Conservation (phyloP, 2,329 filamentous ascomycete genomes). For the Fusarium acutatum region DNA sequence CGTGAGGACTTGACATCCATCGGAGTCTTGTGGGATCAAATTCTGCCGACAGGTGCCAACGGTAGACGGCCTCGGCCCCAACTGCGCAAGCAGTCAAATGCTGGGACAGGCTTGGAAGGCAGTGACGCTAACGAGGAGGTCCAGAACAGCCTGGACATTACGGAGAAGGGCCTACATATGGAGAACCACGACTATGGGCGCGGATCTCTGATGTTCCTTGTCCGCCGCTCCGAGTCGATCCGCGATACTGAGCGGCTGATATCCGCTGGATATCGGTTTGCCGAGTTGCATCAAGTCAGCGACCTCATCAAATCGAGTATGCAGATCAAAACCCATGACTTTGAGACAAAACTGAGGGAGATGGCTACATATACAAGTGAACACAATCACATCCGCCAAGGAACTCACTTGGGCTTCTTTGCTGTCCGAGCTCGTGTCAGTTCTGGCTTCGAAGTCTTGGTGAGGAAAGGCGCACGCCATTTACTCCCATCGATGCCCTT, state of each 20-base stretch:
- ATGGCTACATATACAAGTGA: constrained; percentile 69
- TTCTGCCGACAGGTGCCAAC: constrained; percentile 69
- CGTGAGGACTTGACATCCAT: constrained; percentile 69
- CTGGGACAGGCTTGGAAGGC: constrained; percentile 15
- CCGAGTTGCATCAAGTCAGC: constrained; percentile 72
- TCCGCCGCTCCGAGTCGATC: constrained; percentile 66
- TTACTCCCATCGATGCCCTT: constrained; percentile 68
- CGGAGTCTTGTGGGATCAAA: constrained; percentile 79
- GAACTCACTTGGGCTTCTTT: constrained; percentile 67
- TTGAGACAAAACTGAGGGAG: constrained; percentile 67
- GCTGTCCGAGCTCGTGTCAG: constrained; percentile 62
- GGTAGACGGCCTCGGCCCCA: constrained; percentile 31
- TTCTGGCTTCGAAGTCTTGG: constrained; percentile 70
- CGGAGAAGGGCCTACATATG: constrained; percentile 51
- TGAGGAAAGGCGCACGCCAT: constrained; percentile 63
- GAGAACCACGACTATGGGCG: constrained; percentile 61
- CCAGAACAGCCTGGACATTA: constrained; percentile 45
- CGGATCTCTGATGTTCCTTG: constrained; percentile 83
- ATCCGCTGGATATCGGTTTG: constrained; percentile 81
- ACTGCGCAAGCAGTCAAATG: constrained; percentile 24
- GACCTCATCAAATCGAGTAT: constrained; percentile 75
- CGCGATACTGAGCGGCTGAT: constrained; percentile 71
- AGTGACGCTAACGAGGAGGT: constrained; percentile 25
- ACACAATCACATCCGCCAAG: constrained; percentile 57
- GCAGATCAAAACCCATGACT: constrained; percentile 72